Percentiles rank a stretch among this genome's conserved stretches.
These are phyloP conservation scores for Fomitiporia mediterranea DNA, from an alignment of 1,284 basidiomycete species.

Conservation along the genomic window DNA sequence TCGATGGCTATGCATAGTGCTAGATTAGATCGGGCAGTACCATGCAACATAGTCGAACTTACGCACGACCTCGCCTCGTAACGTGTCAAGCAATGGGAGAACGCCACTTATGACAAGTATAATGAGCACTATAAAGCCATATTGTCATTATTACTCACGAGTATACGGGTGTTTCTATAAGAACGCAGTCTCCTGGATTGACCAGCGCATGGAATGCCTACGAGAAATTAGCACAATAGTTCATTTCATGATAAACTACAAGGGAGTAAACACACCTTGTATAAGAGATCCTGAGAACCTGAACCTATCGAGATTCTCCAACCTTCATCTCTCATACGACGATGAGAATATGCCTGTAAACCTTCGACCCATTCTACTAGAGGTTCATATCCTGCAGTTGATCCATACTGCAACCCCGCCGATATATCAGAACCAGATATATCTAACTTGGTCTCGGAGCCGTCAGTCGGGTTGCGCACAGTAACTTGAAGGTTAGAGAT, in stretches of 20 bases:
- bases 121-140: slow-evolving; percentile 4
- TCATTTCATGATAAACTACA: neutral
- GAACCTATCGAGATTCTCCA: slow-evolving; percentile 79
- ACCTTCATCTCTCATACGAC: slow-evolving; percentile 47
- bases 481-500: slow-evolving; percentile 72
- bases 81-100: slow-evolving; percentile 10
- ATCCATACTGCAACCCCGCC: slow-evolving; percentile 72
- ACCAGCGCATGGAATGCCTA: slow-evolving; percentile 47
- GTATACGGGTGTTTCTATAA: slow-evolving; percentile 72
- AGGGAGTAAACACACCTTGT: slow-evolving; percentile 51
- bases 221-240: no score
- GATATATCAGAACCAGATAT: slow-evolving; percentile 56
- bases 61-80: slow-evolving; percentile 16
- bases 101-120: slow-evolving; percentile 14
- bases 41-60: slow-evolving; percentile 1
- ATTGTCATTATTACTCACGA: slow-evolving; percentile 44
- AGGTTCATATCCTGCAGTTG: slow-evolving; percentile 64
- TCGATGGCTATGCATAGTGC: slow-evolving; percentile 62
- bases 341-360: slow-evolving; percentile 65
- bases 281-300: slow-evolving; percentile 87
- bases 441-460: slow-evolving; percentile 38
- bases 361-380: slow-evolving; percentile 64
- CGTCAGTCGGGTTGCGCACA: slow-evolving; percentile 31
- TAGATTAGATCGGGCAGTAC: neutral
- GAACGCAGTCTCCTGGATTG: slow-evolving; percentile 50